These are phyloP conservation scores for Tylopilus orsonianus DNA, from an alignment of 1,284 basidiomycete genomes.

Conservation along the genomic window DNA sequence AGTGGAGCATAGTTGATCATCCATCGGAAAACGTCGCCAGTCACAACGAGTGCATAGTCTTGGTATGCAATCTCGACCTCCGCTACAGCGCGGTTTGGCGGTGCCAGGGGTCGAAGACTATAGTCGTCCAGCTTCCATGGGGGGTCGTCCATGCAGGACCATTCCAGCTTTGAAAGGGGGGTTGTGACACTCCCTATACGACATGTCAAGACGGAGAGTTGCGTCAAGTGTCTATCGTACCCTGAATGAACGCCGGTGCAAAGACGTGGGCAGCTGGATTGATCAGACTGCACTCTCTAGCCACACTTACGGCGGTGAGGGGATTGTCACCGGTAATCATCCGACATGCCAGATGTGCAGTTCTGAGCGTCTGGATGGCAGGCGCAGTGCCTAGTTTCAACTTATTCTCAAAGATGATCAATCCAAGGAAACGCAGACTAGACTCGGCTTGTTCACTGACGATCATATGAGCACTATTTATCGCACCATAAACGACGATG, in stretches of 20 bases:
- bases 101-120: slow-evolving; percentile 77
- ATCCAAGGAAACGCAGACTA: slow-evolving; percentile 87
- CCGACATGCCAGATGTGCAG: slow-evolving; percentile 89
- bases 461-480: slow-evolving; percentile 2
- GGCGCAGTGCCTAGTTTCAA: slow-evolving; percentile 92
- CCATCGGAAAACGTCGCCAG: slow-evolving; percentile 99
- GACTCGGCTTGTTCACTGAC: slow-evolving; percentile 91
- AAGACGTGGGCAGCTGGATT: slow-evolving; percentile 93
- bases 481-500: slow-evolving; percentile 3
- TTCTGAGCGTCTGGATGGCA: slow-evolving; percentile 86
- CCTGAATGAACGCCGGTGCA: slow-evolving; percentile 78
- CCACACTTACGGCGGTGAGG: slow-evolving; percentile 95
- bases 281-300: slow-evolving; percentile 91
- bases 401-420: slow-evolving; percentile 99
- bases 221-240: slow-evolving; percentile 38
- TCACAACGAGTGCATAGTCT: slow-evolving; percentile 91
- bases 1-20: slow-evolving; percentile 95
- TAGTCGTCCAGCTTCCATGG: slow-evolving; percentile 85
- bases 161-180: slow-evolving; percentile 76
- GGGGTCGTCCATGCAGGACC: slow-evolving; percentile 92
- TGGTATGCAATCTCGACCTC: slow-evolving; percentile 71
- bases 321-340: slow-evolving; percentile 99
- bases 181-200: slow-evolving; percentile 57
- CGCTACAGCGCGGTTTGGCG: slow-evolving; percentile 67
- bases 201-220: not conserved